These are phyloP conservation scores for Suhomyces panamericanus DNA, from an alignment of 1,139 yeast genomes.

Conservation along the genomic window DNA sequence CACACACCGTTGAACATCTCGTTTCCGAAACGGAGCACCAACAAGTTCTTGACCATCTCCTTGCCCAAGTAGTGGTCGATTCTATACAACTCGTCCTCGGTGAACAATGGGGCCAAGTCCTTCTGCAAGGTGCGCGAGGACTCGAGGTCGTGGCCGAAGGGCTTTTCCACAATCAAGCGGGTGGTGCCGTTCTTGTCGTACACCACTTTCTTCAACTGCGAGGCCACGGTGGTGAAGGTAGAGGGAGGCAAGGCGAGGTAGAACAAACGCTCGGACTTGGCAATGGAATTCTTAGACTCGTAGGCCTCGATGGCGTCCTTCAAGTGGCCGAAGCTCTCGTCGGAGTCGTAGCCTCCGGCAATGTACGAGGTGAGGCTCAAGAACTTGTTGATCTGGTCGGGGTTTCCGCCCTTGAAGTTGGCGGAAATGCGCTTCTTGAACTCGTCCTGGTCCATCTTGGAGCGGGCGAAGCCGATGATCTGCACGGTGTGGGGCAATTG, in stretches of 20 bases:
- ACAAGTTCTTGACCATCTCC: slow-evolving; percentile 93
- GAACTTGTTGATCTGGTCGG: slow-evolving; percentile 61
- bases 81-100: slow-evolving; percentile 89
- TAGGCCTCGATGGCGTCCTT: slow-evolving; percentile 55
- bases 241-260: slow-evolving; percentile 96
- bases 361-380: slow-evolving; percentile 64
- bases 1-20: slow-evolving; percentile 81
- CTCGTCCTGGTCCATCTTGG: slow-evolving; percentile 66
- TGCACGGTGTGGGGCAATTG: slow-evolving; percentile 67
- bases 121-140: slow-evolving; percentile 76
- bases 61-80: slow-evolving; percentile 97
- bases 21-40: slow-evolving; percentile 88
- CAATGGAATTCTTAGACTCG: slow-evolving; percentile 50
- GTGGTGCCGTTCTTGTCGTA: slow-evolving; percentile 67
- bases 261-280: slow-evolving; percentile 70
- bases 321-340: slow-evolving; percentile 67
- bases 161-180: slow-evolving; percentile 91
- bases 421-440: slow-evolving; percentile 65
- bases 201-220: slow-evolving; percentile 64
- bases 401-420: slow-evolving; percentile 54
- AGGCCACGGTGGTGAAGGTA: slow-evolving; percentile 79
- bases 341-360: slow-evolving; percentile 76
- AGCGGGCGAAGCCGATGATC: slow-evolving; percentile 91
- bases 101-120: slow-evolving; percentile 78
- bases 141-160: slow-evolving; percentile 90